Base-by-base conservation (phyloP, 805 yeast genomes). In the Wickerhamiella kazuoi region DNA sequence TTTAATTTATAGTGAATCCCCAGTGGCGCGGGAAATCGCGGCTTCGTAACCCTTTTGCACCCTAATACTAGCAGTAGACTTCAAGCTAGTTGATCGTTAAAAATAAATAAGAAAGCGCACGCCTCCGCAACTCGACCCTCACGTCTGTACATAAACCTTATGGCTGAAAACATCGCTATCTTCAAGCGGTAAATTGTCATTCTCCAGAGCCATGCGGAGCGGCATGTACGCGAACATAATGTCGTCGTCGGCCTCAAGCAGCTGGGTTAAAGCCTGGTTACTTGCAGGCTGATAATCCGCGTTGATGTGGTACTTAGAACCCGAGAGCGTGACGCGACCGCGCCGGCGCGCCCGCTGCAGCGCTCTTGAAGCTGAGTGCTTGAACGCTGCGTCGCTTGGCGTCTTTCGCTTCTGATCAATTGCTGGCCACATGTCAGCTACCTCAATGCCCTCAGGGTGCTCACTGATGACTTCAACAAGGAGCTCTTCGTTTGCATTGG, bases 131-230 rank as follows among this genome's bases (percentile, higher is more conserved):
- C n/a, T n/a, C n/a, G n/a, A n/a, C 26, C 11, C 6, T 23, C 26
- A 23, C 26, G 26, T 11, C 9, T 23, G 26, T 11, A 23, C 11
- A 35, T 53, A 53, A 4, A 57, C 49, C 21, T 46, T 48, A 39
- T 60, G 65, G 37, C 59, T 53, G 46, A 60, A 61, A 3, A 50
- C 60, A 11, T 56, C 57, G 43, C 57, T 49, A 35, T 60, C 60
- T 35, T 58, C 61, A 4, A 55, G 43, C 44, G 54, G 37, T 39
- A 45, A 47, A n/a, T 49, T 48, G 34, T 56, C 60, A 16, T 47
- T 54, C 16, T 47, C 54, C 2, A 54, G 44, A 6, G 54, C 53
- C 15, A 60, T 55, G 14, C 63, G 59, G 15, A 59, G 46, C 36
- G 61, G 53, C 51, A 58, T 52, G 20, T 52, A 49, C 19, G 48